A percentile compares a stretch with the other conserved stretches of the same genome.
These are phyloP conservation scores for Naumovozyma castellii DNA, from an alignment of 805 yeast species.

Conservation along the genomic window DNA sequence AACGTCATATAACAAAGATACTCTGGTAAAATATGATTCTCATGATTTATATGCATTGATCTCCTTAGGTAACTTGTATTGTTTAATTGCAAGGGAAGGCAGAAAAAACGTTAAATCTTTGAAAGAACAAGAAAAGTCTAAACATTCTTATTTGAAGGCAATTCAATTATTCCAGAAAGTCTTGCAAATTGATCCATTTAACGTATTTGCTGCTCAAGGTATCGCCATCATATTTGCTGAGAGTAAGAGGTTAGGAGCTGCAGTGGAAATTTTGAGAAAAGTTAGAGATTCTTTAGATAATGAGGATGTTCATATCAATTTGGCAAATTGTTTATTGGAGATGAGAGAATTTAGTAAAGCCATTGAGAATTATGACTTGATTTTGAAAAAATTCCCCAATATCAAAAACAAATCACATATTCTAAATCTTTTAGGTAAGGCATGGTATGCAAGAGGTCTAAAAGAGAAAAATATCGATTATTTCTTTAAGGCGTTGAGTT, in stretches of 20 bases:
- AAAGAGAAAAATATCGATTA: constrained; percentile 55
- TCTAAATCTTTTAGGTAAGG: constrained; percentile 68
- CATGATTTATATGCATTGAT: constrained; percentile 86
- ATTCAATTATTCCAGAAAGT: constrained; percentile 87
- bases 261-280: constrained; percentile 79
- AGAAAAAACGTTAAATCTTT: constrained; percentile 33
- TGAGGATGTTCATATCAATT: constrained; percentile 69
- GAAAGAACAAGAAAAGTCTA: constrained; percentile 41
- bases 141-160: constrained; percentile 78
- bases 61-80: constrained; percentile 82
- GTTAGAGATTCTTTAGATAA: constrained; percentile 84
- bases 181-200: constrained; percentile 67
- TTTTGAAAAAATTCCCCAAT: constrained; percentile 52
- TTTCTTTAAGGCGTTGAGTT: constrained; percentile 52
- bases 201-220: constrained; percentile 97
- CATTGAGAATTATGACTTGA: constrained; percentile 79
- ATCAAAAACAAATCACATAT: constrained; percentile 57
- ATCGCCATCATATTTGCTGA: constrained; percentile 89
- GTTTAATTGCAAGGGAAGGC: constrained; percentile 69
- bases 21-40: constrained; percentile 70
- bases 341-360: constrained; percentile 77
- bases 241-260: constrained; percentile 60
- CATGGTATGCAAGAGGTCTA: constrained; percentile 76
- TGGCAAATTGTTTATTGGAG: constrained; percentile 81
- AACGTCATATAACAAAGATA: constrained; percentile 72